Percentiles rank a stretch among this genome's conserved stretches.
Evolutionary conservation across 371 early-diverging fungal genomes (phyloP).

Genomic region (Chytridium lagenaria): DNA sequence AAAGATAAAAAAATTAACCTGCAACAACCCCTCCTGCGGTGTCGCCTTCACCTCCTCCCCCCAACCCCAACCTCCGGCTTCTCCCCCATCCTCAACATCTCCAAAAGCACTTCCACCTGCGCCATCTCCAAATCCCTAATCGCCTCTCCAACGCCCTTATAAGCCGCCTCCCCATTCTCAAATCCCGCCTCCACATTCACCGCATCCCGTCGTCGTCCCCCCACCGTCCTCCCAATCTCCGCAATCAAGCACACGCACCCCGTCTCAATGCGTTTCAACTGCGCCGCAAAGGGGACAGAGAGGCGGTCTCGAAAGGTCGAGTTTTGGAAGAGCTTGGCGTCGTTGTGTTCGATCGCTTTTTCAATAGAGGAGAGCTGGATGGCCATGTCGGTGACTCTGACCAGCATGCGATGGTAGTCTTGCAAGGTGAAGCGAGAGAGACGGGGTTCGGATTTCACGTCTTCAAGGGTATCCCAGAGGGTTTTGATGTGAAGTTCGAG

Average conservation of each 20-base stretch:
- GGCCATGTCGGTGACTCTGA: conserved; percentile 1
- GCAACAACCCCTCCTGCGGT: conserved; percentile 1
- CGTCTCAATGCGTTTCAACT: not conserved
- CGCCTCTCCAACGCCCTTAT: not conserved
- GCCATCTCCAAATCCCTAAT: conserved; percentile 2
- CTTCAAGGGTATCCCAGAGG: conserved; percentile 6
- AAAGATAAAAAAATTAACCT: conserved; percentile 7
- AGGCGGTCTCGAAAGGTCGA: not conserved
- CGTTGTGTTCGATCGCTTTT: conserved; percentile 23
- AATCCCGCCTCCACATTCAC: not conserved
- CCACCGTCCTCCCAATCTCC: not conserved
- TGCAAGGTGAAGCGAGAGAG: not conserved
- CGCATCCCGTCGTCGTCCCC: not conserved
- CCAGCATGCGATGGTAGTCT: not conserved
- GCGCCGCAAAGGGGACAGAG: not conserved
- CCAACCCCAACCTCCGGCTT: not conserved
- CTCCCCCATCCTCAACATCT: not conserved
- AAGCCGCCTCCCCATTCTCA: not conserved
- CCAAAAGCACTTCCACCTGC: not conserved
- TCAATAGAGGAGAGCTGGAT: conserved; percentile 28
- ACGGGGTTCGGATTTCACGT: conserved; percentile 1
- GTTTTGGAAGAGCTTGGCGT: not conserved
- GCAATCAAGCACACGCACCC: not conserved
- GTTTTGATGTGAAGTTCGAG: conserved; percentile 12
- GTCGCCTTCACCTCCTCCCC: not conserved